Percentiles rank a stretch among this genome's conserved stretches.
phyloP scores from a whole-genome alignment of 2,329 filamentous ascomycete genomes.

The Ophiocordyceps australis region DNA sequence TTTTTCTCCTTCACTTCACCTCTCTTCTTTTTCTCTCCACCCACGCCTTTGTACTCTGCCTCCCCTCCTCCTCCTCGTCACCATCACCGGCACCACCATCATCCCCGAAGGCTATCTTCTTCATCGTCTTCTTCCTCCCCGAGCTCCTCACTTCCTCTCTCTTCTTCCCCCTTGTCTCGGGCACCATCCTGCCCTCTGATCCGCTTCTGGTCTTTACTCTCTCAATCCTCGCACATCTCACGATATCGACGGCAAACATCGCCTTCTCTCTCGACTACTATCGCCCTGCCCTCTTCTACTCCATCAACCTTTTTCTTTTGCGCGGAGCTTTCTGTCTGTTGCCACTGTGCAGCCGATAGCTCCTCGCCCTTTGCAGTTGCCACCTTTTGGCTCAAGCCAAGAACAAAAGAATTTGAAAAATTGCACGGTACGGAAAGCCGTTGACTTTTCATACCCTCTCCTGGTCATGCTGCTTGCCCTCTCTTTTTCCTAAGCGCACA shows the following conservation, averaged over 20 bases:
- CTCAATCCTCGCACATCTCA: no score
- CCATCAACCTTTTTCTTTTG: neutral
- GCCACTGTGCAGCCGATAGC: no score
- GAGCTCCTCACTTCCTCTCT: conserved; percentile 1
- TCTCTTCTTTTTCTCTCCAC: conserved; percentile 9
- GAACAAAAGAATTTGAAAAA: no score
- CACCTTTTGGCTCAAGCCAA: no score
- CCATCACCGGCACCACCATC: conserved; percentile 2
- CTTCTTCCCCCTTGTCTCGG: conserved; percentile 4
- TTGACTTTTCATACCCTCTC: no score
- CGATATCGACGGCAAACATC: no score
- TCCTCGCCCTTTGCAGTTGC: no score
- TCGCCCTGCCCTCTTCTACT: neutral
- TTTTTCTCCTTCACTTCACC: conserved; percentile 8
- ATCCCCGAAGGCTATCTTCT: conserved; percentile 4
- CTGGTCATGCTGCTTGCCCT: no score
- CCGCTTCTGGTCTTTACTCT: conserved; percentile 5
- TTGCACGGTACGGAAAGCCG: no score
- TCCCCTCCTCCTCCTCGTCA: conserved; percentile 5
- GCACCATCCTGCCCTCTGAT: conserved; percentile 4
- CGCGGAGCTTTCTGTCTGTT: neutral
- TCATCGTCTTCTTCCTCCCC: conserved; percentile 9
- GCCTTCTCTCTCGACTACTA: neutral
- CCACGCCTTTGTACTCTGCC: conserved; percentile 8
- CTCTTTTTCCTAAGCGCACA: no score